A percentile compares a stretch with the other conserved stretches of the same genome.
phyloP scores from a whole-genome alignment of 2,329 filamentous ascomycete genomes.

The Aureobasidium lini region DNA sequence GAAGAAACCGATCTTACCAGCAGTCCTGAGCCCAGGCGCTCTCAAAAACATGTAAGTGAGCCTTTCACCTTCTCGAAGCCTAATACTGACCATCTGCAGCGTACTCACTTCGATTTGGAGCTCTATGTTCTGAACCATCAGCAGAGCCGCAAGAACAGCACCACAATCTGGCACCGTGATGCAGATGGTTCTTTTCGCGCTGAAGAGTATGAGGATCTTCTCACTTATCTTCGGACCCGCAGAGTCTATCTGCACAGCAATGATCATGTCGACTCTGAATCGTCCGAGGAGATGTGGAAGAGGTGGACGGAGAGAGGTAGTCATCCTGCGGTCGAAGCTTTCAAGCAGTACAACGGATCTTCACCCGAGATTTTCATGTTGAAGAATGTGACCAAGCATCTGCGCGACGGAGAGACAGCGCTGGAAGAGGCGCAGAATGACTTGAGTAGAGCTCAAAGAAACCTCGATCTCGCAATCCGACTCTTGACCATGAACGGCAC shows the following conservation, averaged over 20 bases:
- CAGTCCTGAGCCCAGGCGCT: no score
- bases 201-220: neutral
- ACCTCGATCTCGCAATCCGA: neutral
- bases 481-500: no score
- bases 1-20: no score
- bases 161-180: neutral
- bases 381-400: neutral
- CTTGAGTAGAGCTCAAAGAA: neutral
- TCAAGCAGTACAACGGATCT: neutral
- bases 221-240: neutral
- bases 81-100: neutral
- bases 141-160: neutral
- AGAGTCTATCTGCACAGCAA: neutral
- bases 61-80: neutral
- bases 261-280: neutral
- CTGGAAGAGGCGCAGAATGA: neutral
- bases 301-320: neutral
- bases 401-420: neutral
- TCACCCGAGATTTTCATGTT: neutral
- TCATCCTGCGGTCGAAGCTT: neutral
- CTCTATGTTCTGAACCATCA: neutral
- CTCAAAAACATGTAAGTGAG: neutral
- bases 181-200: neutral
- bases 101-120: neutral
- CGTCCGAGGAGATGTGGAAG: neutral